phyloP scores from a whole-genome alignment of 1,139 yeast species.

The Geotrichum carabidarum region DNA sequence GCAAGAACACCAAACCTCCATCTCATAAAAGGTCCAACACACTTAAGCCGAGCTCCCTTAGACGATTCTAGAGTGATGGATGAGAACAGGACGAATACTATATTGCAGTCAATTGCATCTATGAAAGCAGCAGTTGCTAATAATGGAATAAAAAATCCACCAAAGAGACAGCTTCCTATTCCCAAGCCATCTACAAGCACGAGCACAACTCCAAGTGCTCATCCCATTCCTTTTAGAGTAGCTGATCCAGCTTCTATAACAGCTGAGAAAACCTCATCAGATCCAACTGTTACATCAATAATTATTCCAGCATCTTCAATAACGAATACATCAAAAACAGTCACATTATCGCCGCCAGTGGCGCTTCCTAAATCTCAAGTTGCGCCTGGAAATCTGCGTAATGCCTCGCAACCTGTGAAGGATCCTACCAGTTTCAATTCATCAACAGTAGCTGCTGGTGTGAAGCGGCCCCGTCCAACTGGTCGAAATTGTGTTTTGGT shows the following conservation, averaged over 20 bases:
- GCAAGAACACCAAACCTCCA: background rate
- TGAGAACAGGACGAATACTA: constrained; percentile 2
- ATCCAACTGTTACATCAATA: background rate
- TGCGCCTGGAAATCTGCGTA: constrained; percentile 7
- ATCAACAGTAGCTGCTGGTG: constrained; percentile 2
- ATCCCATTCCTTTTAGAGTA: background rate
- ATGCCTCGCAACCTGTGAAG: background rate
- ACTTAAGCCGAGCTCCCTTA: background rate
- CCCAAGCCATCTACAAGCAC: background rate
- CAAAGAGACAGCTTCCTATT: background rate
- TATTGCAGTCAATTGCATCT: constrained; percentile 8
- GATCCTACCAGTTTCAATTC: background rate
- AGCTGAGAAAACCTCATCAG: background rate
- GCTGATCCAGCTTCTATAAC: background rate
- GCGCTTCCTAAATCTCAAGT: background rate
- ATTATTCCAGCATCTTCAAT: background rate
- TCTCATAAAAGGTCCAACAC: too few species aligned
- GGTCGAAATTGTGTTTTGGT: constrained; percentile 40
- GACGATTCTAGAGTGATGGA: background rate
- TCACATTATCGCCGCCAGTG: constrained; percentile 1
- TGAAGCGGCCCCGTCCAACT: constrained; percentile 17
- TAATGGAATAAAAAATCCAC: background rate
- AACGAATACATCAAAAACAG: background rate
- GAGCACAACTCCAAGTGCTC: background rate
- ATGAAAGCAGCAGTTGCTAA: constrained; percentile 8